These are phyloP conservation scores for Daphne laureola DNA, from an alignment of 441 rosid genomes.

Conservation along the genomic window DNA sequence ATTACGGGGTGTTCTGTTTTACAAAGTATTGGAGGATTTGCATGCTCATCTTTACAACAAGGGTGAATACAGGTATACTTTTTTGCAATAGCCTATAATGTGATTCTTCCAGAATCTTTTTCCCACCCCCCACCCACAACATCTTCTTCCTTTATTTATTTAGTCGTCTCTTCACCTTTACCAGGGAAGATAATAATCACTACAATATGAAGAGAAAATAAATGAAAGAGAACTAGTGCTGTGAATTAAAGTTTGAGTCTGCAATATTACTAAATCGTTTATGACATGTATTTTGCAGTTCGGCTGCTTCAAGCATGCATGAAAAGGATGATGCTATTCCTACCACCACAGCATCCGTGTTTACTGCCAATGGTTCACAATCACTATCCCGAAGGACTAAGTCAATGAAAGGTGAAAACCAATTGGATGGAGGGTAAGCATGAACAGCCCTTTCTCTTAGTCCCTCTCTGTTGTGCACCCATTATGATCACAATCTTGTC, in stretches of 20 bases:
- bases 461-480: too few relatives aligned
- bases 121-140: too few relatives aligned
- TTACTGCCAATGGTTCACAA: slow-evolving; percentile 57
- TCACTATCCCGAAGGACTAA: slow-evolving; percentile 92
- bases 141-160: too few relatives aligned
- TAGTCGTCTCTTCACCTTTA: too few relatives aligned
- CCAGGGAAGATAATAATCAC: too few relatives aligned
- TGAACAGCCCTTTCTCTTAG: slow-evolving; percentile 4
- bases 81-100: slow-evolving; percentile 2
- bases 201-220: too few relatives aligned
- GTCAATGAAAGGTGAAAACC: slow-evolving; percentile 69
- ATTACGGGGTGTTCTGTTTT: slow-evolving; percentile 79
- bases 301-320: slow-evolving; percentile 59
- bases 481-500: too few relatives aligned
- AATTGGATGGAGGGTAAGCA: slow-evolving; percentile 72
- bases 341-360: slow-evolving; percentile 68
- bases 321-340: slow-evolving; percentile 90
- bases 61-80: slow-evolving; percentile 86
- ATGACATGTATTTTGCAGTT: slow-evolving; percentile 40
- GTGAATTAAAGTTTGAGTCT: too few relatives aligned
- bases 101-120: too few relatives aligned
- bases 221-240: too few relatives aligned
- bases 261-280: too few relatives aligned
- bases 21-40: slow-evolving; percentile 87
- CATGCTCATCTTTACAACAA: slow-evolving; percentile 93